These are phyloP conservation scores for Phytophthora citrophthora DNA, from an alignment of 352 stramenopile genomes.

Conservation along the genomic window DNA sequence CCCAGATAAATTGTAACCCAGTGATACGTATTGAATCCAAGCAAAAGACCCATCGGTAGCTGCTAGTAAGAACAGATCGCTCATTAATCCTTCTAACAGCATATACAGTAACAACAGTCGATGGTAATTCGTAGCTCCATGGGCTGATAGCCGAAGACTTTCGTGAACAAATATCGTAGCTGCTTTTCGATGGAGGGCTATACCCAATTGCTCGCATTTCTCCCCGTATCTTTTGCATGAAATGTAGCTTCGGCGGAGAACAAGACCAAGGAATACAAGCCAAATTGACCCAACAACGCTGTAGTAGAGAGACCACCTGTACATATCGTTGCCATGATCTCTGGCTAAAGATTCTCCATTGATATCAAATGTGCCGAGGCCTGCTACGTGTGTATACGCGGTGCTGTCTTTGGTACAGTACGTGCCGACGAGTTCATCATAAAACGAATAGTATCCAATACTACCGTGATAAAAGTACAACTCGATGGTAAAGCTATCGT, in stretches of 20 bases:
- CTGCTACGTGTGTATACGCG: conserved; percentile 3
- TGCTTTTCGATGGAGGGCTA: neutral
- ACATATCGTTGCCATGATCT: conserved; percentile 4
- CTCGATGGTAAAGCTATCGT: conserved; percentile 3
- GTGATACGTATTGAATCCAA: conserved; percentile 11
- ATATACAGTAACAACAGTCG: conserved; percentile 8
- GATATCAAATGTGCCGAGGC: conserved; percentile 11
- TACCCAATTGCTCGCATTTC: conserved; percentile 2
- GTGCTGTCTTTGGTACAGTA: conserved; percentile 4
- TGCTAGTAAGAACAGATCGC: conserved; percentile 12
- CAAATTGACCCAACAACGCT: conserved; percentile 7
- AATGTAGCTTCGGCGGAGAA: conserved; percentile 9
- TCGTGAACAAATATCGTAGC: conserved; percentile 9
- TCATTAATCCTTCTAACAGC: conserved; percentile 12
- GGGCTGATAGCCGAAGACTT: conserved; percentile 7
- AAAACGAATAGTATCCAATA: conserved; percentile 12
- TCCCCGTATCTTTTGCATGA: conserved; percentile 9
- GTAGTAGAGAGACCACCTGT: conserved; percentile 6
- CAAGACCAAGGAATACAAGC: conserved; percentile 7
- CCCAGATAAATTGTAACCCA: conserved; percentile 12
- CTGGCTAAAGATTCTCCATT: conserved; percentile 5
- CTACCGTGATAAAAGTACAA: conserved; percentile 13
- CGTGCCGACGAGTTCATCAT: conserved; percentile 10
- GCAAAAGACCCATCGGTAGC: conserved; percentile 7
- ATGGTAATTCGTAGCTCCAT: conserved; percentile 9